A percentile compares a stretch with the other conserved stretches of the same genome.
phyloP scores from a whole-genome alignment of 345 rosid species.

The Eucalyptus tenuipes region DNA sequence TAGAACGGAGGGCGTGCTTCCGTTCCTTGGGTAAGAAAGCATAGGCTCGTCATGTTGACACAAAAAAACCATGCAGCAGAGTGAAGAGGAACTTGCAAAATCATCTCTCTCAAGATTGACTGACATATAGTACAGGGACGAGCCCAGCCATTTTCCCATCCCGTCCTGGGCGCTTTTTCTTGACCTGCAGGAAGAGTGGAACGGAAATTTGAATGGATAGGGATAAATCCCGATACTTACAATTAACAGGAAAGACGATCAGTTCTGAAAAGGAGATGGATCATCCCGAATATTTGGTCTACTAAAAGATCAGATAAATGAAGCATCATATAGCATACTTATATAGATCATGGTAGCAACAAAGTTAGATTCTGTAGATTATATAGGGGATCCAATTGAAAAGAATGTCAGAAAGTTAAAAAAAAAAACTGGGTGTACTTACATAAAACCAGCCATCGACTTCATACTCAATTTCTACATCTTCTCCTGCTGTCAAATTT shows the following conservation, averaged over 20 bases:
- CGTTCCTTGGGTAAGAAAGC: background rate
- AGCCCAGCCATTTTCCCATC: slow-evolving; percentile 97
- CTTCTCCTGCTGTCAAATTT: slow-evolving; percentile 88
- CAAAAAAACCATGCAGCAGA: background rate
- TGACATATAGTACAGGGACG: slow-evolving; percentile 93
- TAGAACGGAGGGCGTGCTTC: background rate
- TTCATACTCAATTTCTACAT: slow-evolving; percentile 88
- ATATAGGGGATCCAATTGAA: background rate
- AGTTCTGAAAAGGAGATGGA: background rate
- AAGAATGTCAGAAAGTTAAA: background rate
- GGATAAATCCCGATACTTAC: background rate
- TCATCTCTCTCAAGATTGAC: slow-evolving; percentile 31
- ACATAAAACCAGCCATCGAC: slow-evolving; percentile 99
- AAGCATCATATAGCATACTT: background rate
- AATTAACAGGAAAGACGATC: background rate
- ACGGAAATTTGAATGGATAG: background rate
- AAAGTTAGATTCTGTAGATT: background rate
- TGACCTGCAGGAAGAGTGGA: slow-evolving; percentile 44
- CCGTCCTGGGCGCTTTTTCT: slow-evolving; percentile 95
- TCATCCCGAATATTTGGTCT: background rate
- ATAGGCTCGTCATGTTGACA: background rate
- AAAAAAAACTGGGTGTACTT: slow-evolving; percentile 17
- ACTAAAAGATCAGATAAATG: background rate
- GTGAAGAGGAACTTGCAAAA: background rate
- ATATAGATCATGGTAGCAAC: background rate